These are phyloP conservation scores for Cucumis cinereus DNA, from an alignment of 306 rosid species.

Conservation along the genomic window DNA sequence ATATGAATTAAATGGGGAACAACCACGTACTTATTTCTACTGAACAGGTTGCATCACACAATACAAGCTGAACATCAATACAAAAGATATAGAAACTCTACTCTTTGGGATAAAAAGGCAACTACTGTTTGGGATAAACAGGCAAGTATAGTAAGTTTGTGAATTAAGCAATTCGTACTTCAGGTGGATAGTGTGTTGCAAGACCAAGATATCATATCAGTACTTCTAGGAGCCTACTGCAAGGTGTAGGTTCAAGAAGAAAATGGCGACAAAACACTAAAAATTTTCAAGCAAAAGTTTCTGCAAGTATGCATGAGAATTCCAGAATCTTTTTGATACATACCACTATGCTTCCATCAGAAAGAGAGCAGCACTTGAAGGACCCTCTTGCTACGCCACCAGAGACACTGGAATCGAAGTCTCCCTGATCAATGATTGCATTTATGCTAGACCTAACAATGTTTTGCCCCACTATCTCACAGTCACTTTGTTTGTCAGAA, in stretches of 20 bases:
- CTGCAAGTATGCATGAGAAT: background rate
- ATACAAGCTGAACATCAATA: background rate
- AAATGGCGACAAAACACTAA: background rate
- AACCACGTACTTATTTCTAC: background rate
- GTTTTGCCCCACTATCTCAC: conserved; percentile 26
- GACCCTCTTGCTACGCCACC: conserved; percentile 76
- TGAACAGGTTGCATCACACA: background rate
- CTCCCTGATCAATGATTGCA: conserved; percentile 69
- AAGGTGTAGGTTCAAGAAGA: background rate
- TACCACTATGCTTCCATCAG: conserved; percentile 97
- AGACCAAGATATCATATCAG: background rate
- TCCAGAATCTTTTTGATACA: conserved; percentile 28
- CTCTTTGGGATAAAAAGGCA: background rate
- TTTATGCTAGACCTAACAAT: conserved; percentile 23
- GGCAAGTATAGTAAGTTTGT: background rate
- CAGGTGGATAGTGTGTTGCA: background rate
- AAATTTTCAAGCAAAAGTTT: background rate
- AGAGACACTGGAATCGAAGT: conserved; percentile 49
- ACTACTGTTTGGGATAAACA: background rate
- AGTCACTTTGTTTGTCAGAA: conserved; percentile 15
- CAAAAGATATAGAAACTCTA: background rate
- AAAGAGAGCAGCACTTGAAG: conserved; percentile 65
- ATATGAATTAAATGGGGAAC: background rate
- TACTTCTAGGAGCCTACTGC: background rate
- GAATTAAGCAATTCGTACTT: background rate